Conservation (phyloP, 345 rosid genomes). For the Diplotaxis tenuifolia region DNA sequence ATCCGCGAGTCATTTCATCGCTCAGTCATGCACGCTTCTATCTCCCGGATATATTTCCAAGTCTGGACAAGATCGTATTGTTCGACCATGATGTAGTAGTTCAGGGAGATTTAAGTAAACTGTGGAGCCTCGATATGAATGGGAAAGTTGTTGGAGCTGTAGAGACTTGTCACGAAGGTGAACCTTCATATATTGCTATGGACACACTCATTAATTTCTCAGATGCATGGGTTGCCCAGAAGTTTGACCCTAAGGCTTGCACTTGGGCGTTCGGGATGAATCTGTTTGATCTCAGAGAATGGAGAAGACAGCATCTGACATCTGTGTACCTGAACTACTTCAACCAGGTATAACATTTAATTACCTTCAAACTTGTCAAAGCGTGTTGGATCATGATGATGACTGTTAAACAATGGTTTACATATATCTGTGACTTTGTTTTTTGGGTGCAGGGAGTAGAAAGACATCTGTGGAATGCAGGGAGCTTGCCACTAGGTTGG, state of each 20-base stretch:
- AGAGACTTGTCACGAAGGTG: constrained; percentile 70
- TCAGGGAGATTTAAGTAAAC: constrained; percentile 61
- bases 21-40: constrained; percentile 85
- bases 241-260: constrained; percentile 66
- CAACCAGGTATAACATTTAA: constrained; percentile 49
- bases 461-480: constrained; percentile 59
- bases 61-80: constrained; percentile 64
- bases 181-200: constrained; percentile 56
- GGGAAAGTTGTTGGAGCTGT: constrained; percentile 91
- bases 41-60: constrained; percentile 74
- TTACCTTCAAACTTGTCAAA: neutral
- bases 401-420: neutral
- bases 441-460: constrained; percentile 48
- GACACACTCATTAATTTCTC: constrained; percentile 63
- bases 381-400: neutral
- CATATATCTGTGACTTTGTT: neutral
- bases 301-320: constrained; percentile 72
- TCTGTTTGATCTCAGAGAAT: constrained; percentile 70
- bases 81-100: constrained; percentile 94
- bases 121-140: constrained; percentile 74
- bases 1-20: constrained; percentile 59
- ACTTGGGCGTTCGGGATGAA: constrained; percentile 97
- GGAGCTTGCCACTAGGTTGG: constrained; percentile 82
- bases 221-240: constrained; percentile 56
- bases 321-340: constrained; percentile 52